Base-by-base conservation (phyloP, 2,329 filamentous ascomycete genomes). In the Aspergillus tubingensis region DNA sequence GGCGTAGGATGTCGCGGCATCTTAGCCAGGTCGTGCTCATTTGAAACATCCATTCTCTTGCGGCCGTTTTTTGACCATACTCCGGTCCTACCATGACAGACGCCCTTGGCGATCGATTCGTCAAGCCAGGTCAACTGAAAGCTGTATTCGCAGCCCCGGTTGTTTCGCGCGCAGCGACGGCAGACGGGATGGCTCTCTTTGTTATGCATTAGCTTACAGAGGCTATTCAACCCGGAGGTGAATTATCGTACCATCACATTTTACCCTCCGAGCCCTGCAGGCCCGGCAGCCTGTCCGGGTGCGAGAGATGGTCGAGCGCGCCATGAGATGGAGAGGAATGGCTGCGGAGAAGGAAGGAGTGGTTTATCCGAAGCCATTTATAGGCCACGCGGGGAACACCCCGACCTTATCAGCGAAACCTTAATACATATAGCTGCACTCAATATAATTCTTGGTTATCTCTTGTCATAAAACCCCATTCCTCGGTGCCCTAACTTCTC, bases 61-160 rank as follows among this genome's bases (percentile, higher is more conserved):
- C 17, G 41, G 19, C 19, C 41, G 7, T 44, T 44, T 11, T 44
- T 44, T 2, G 41, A 44, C 41, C 41, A 44, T 21, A 44, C 41
- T 4, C 41, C 41, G 19, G 5, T 5, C 5, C 68, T 53, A 19
- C 68, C 70, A 65, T 72, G 70, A 41, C 67, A 72, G 3, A 72
- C 47, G 2, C 67, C 68, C 36, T 65, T 63, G 6, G 69, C 65
- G 32, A 70, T 41, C 8, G 65, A 69, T 54, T 72, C 68, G 53
- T 72, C 66, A 19, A 68, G 63, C 68, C 70, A 72, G 8, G 57
- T 65, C 6, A 71, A 43, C 23, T 62, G 63, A 15, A 71, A 47
- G 23, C 64, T 62, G 51, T 71, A 71, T 30, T 51, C 59, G 52
- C 68, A 69, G 15, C 58, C 25, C 41, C 41, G 41, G 19, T 23